Conservation (phyloP, 371 early-diverging fungal genomes). For the Circinella minor region DNA sequence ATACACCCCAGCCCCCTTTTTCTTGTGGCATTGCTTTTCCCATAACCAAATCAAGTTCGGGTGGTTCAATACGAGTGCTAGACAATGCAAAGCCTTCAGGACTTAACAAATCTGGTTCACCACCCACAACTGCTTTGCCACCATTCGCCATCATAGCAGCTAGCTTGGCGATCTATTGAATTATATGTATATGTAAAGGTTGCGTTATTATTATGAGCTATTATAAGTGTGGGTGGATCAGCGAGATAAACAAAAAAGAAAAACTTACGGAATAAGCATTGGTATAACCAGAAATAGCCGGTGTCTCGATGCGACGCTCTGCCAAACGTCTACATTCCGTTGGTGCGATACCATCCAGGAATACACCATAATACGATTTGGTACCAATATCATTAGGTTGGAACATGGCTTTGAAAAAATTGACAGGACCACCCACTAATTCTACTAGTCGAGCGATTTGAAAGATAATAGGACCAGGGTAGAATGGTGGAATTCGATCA, state of each 20-base stretch:
- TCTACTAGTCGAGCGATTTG: neutral
- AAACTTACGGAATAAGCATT: constrained; percentile 63
- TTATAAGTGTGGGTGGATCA: no score
- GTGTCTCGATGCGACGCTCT: constrained; percentile 27
- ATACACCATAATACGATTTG: no score
- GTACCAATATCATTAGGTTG: no score
- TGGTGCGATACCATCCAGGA: no score
- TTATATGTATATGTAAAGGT: neutral
- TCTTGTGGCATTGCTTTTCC: neutral
- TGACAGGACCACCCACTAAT: neutral
- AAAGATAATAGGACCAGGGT: neutral
- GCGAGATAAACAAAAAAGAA: neutral
- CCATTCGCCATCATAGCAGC: constrained; percentile 71
- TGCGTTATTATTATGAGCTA: no score
- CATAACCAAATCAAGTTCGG: constrained; percentile 9
- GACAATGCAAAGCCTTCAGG: constrained; percentile 30
- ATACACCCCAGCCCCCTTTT: constrained; percentile 17
- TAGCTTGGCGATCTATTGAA: constrained; percentile 58
- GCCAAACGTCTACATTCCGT: no score
- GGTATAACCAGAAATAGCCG: constrained; percentile 55
- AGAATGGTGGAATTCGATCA: constrained; percentile 7
- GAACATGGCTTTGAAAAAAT: neutral
- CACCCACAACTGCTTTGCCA: constrained; percentile 53
- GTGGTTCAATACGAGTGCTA: constrained; percentile 11
- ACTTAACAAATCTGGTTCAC: constrained; percentile 49